Conservation (phyloP, 768 basidiomycete genomes). For the Kwoniella botswanensis region DNA sequence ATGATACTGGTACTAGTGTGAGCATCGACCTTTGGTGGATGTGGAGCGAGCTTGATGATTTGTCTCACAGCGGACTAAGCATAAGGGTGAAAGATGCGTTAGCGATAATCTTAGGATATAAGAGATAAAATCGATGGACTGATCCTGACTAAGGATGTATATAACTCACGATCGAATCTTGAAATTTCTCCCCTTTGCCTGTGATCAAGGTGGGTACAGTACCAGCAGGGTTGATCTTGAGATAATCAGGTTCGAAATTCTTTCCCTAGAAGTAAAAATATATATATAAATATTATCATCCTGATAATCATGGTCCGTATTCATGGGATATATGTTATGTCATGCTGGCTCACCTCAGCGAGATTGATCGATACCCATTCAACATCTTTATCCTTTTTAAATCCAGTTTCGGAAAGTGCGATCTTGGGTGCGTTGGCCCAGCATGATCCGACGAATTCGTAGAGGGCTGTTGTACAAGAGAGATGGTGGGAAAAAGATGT, state of each 20-base stretch:
- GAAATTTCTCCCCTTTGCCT: slow-evolving; percentile 40
- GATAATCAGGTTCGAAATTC: slow-evolving; percentile 52
- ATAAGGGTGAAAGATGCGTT: background rate
- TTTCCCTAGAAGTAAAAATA: slow-evolving; percentile 31
- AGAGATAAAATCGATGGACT: background rate
- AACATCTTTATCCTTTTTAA: slow-evolving; percentile 37
- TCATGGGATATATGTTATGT: too few species aligned
- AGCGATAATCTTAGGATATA: background rate
- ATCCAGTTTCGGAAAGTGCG: slow-evolving; percentile 41
- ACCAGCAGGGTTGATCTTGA: slow-evolving; percentile 48
- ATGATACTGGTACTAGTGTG: slow-evolving; percentile 49
- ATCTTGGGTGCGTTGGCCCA: slow-evolving; percentile 54
- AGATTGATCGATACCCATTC: slow-evolving; percentile 46
- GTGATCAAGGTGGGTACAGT: slow-evolving; percentile 49
- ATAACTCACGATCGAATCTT: slow-evolving; percentile 45
- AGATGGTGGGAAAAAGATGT: background rate
- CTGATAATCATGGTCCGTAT: too few species aligned
- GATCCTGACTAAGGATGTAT: too few species aligned
- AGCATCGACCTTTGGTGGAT: slow-evolving; percentile 44
- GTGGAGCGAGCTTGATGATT: slow-evolving; percentile 43
- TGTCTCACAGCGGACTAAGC: slow-evolving; percentile 35
- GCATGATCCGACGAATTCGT: slow-evolving; percentile 48
- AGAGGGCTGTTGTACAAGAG: slow-evolving; percentile 40
- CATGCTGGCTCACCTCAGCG: slow-evolving; percentile 39
- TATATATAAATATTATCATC: too few species aligned